phyloP scores from a whole-genome alignment of 768 basidiomycete genomes.

The Boletales sp. region DNA sequence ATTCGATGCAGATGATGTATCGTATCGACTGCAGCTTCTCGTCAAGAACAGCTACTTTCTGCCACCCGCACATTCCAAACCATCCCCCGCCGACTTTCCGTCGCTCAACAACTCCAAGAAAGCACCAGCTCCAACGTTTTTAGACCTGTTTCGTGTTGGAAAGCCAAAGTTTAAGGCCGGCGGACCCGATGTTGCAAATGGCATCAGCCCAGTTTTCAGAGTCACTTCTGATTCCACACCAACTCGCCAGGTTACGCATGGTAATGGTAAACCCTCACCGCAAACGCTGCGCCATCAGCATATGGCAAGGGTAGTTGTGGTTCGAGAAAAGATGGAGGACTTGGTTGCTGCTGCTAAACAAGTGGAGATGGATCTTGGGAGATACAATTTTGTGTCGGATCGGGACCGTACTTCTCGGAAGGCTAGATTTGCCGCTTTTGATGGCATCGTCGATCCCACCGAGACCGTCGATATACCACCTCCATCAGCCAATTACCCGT shows the following conservation, averaged over 20 bases:
- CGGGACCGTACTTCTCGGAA: constrained; percentile 40
- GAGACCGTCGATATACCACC: constrained; percentile 78
- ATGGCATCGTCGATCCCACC: constrained; percentile 76
- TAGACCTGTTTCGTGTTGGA: constrained; percentile 69
- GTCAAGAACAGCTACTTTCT: constrained; percentile 88
- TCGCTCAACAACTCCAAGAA: constrained; percentile 37
- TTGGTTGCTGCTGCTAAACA: constrained; percentile 67
- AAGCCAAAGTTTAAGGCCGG: constrained; percentile 64
- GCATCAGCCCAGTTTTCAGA: constrained; percentile 47
- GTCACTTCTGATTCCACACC: constrained; percentile 63
- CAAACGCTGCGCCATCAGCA: constrained; percentile 37
- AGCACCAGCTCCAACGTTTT: constrained; percentile 47
- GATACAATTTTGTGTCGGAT: constrained; percentile 46
- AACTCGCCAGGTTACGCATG: constrained; percentile 38
- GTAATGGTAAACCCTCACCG: constrained; percentile 35
- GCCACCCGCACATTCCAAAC: constrained; percentile 84
- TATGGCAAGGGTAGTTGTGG: constrained; percentile 70
- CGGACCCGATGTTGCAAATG: constrained; percentile 41
- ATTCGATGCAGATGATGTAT: constrained; percentile 73
- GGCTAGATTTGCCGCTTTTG: constrained; percentile 35
- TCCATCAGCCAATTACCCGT: constrained; percentile 63
- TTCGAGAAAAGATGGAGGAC: constrained; percentile 78
- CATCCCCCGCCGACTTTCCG: constrained; percentile 63
- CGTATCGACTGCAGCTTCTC: constrained; percentile 77
- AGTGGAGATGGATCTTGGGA: constrained; percentile 68